Evolutionary conservation across 345 rosid species (phyloP).

Genomic region (Boechera retrofracta): DNA sequence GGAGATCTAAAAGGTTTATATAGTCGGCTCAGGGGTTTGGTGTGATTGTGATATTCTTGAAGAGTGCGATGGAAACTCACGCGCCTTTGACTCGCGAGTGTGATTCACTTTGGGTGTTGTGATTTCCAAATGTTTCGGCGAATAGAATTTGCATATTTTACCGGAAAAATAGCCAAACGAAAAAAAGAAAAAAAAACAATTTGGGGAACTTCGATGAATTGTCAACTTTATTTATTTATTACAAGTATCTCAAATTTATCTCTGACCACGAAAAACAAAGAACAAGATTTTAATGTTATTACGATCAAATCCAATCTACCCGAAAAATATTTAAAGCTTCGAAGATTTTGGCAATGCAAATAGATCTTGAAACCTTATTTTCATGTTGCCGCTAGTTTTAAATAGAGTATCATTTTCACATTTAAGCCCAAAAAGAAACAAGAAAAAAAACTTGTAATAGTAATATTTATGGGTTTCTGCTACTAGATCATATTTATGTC

Average conservation of each 20-base stretch:
- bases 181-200: not conserved
- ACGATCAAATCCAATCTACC: not conserved
- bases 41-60: constrained; percentile 6
- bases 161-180: not conserved
- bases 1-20: constrained; percentile 32
- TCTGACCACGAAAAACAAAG: not conserved
- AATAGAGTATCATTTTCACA: not conserved
- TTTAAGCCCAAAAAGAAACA: no score
- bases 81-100: constrained; percentile 24
- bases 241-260: not conserved
- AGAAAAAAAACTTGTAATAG: no score
- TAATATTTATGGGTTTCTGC: no score
- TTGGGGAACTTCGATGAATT: not conserved
- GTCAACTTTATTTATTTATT: constrained; percentile 7
- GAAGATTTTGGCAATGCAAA: constrained; percentile 1
- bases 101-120: not conserved
- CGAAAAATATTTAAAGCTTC: constrained; percentile 5
- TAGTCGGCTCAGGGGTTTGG: constrained; percentile 34
- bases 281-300: not conserved
- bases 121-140: constrained; percentile 22
- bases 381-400: constrained; percentile 5
- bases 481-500: not conserved
- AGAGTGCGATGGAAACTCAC: constrained; percentile 28
- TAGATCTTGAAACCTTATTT: constrained; percentile 11
- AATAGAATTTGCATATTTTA: constrained; percentile 22